Conservation (phyloP, 768 basidiomycete species). For the Suillus paluster region DNA sequence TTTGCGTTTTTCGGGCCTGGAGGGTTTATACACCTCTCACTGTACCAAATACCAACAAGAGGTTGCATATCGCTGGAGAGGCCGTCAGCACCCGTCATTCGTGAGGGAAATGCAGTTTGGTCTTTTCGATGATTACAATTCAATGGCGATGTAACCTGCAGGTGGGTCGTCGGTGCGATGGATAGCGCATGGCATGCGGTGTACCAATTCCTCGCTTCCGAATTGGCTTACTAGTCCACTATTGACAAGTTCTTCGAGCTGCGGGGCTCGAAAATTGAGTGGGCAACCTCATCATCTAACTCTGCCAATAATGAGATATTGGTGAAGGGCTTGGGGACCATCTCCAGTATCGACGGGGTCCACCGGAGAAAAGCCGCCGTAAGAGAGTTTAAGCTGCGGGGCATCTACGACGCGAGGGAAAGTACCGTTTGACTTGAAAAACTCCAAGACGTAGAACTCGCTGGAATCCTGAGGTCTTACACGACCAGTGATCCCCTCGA, state of each 20-base stretch:
- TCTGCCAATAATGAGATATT: no score
- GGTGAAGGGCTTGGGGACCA: no score
- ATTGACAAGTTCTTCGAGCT: constrained; percentile 21
- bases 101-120: constrained; percentile 11
- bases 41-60: constrained; percentile 32
- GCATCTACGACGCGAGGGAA: no score
- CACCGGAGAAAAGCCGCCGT: no score
- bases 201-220: constrained; percentile 21
- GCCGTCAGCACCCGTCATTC: constrained; percentile 41
- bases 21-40: constrained; percentile 38
- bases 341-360: no score
- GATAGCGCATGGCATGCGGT: constrained; percentile 42
- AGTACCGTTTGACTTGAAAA: no score
- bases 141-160: constrained; percentile 5
- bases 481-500: no score
- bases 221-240: constrained; percentile 10
- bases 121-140: no score
- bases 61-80: constrained; percentile 42
- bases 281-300: constrained; percentile 17
- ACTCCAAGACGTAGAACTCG: no score
- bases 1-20: constrained; percentile 47
- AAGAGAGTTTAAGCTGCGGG: no score
- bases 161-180: constrained; percentile 45
- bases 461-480: no score
- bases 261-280: constrained; percentile 38